phyloP scores from a whole-genome alignment of 2,329 filamentous ascomycete species.

The Penicillium concentricum region DNA sequence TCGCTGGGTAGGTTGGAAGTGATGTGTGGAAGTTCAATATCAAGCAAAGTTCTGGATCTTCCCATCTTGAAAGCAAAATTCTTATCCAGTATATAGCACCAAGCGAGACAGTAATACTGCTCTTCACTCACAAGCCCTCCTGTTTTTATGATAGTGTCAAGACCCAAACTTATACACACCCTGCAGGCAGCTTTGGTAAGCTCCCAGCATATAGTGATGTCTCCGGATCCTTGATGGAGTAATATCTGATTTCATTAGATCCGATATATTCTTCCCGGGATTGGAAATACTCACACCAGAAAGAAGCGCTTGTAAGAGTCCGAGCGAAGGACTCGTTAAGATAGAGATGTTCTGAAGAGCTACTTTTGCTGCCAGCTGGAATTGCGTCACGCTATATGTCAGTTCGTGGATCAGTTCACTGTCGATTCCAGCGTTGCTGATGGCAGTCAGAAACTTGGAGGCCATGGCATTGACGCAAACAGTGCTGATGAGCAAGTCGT shows the following conservation, averaged over 20 bases:
- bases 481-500: neutral
- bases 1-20: neutral
- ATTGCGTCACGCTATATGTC: neutral
- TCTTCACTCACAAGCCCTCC: neutral
- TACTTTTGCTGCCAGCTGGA: neutral
- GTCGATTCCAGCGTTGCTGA: neutral
- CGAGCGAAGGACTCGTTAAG: neutral
- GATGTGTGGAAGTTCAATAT: neutral
- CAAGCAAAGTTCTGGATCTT: neutral
- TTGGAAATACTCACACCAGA: neutral
- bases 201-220: neutral
- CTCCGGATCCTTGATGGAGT: neutral
- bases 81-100: neutral
- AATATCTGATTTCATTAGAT: neutral
- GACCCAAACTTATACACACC: neutral
- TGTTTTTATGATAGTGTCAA: neutral
- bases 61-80: neutral
- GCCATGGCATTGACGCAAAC: neutral
- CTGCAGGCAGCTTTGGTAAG: neutral
- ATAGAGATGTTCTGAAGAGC: neutral
- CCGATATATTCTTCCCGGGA: neutral
- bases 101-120: neutral
- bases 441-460: neutral
- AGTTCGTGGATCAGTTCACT: neutral
- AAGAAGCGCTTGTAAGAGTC: neutral